Evolutionary conservation across 805 yeast species (phyloP).

Genomic region (Saccharomycopsis babjevae): DNA sequence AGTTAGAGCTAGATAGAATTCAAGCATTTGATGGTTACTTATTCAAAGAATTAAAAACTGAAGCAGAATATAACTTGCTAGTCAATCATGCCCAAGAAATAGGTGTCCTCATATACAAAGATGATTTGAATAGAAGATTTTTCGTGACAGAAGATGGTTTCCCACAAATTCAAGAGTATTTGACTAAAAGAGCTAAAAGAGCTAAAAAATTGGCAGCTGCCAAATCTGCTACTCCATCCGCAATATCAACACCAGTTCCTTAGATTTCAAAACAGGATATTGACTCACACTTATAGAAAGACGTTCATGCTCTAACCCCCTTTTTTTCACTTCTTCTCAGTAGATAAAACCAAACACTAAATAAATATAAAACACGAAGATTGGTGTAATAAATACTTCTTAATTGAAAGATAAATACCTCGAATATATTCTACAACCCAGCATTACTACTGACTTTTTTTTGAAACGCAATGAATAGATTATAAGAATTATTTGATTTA

Average conservation of each 20-base stretch:
- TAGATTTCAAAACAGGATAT: too few relatives aligned
- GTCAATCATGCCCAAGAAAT: conserved; percentile 77
- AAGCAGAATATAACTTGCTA: conserved; percentile 63
- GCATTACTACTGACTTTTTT: background rate
- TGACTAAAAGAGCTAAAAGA: conserved; percentile 42
- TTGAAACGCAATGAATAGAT: background rate
- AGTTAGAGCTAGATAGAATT: conserved; percentile 87
- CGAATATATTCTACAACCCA: background rate
- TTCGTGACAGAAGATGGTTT: conserved; percentile 86
- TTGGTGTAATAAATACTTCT: background rate
- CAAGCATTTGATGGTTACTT: conserved; percentile 78
- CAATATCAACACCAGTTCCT: background rate
- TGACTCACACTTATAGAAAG: too few relatives aligned
- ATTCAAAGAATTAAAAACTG: conserved; percentile 74
- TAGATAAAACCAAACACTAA: too few relatives aligned
- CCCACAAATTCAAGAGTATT: conserved; percentile 83
- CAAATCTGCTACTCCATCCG: background rate
- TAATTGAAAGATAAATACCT: background rate
- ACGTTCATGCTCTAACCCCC: too few relatives aligned
- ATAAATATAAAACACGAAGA: background rate
- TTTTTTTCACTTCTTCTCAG: too few relatives aligned
- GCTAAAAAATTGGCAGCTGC: conserved; percentile 1
- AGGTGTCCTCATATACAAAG: conserved; percentile 87
- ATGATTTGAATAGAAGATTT: conserved; percentile 55
- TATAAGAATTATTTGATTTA: conserved; percentile 1